Evolutionary conservation across 805 yeast species (phyloP), one percentile per base, ranked within the genome.

Genomic region (Cyberlindnera subsufficiens): DNA sequence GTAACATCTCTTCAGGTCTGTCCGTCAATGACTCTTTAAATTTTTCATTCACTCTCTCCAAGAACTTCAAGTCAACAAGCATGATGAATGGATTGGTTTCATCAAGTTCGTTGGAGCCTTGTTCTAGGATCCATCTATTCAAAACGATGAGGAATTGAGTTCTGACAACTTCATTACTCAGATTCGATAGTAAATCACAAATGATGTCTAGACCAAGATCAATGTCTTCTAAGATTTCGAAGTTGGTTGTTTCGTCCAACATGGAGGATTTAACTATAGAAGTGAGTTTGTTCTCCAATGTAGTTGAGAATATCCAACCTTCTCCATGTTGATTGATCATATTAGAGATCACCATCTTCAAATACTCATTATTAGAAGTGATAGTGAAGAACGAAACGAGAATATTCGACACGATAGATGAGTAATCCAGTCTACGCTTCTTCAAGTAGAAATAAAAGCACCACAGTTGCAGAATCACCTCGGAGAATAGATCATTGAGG

Each of bases 31-130:
- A 69, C 8, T 79, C 77, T 46, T 77, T 82, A 54, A 82, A 80
- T 14, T 69, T 67, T 5, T 72, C 72, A 19, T 80, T 77, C 30
- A 86, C 63, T 29, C 65, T 61, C 55, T 88, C 93, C 39, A 90
- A 60, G 10, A 87, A 55, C 45, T 82, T 75, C 45, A 87, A 64
- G 54, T 84, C 82, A 6, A 78, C 63, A 31, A 86, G 63, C 42
- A 75, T 67, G 7, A 71, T 51, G 40, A 77, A 72, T n/a, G 86
- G 82, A 45, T 73, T 70, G 5, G 66, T 65, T 1, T 53, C 52
- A 9, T 51, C 53, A 10, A 55, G 46, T 0, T 49, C 14, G 5
- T 43, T 43, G 3, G 31, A 33, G 2, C 33, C 39, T 2, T 44
- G 45, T 11, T 52, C 49, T 25, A 52, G 44, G 18, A 85, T 67